Evolutionary conservation across 495 filamentous ascomycete genomes (phyloP).

Genomic region (Xylaria grammica): DNA sequence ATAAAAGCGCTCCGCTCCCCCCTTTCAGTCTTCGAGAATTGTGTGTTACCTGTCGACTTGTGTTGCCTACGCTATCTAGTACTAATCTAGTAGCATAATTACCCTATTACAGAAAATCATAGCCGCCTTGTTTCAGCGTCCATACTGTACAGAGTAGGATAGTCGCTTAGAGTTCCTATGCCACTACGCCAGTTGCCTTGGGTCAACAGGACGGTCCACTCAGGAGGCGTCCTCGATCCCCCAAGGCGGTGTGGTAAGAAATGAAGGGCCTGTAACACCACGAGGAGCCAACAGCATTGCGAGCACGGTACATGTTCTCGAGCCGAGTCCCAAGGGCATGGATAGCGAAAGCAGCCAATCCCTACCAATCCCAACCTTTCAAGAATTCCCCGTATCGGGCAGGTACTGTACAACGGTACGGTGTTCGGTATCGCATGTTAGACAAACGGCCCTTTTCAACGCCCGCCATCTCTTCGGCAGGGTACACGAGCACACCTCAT

Average conservation of each 20-base stretch:
- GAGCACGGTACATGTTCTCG: background rate
- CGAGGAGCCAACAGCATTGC: background rate
- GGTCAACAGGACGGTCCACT: background rate
- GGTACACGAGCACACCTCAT: background rate
- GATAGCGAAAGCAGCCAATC: background rate
- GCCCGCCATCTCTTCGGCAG: background rate
- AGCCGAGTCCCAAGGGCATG: background rate
- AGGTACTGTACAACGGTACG: background rate
- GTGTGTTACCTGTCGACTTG: slow-evolving; percentile 1
- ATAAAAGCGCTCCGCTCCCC: no score
- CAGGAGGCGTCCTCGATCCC: background rate
- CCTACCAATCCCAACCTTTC: background rate
- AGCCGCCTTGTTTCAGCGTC: background rate
- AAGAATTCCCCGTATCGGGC: no score
- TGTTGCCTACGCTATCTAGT: slow-evolving; percentile 5
- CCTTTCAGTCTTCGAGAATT: background rate
- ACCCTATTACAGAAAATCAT: background rate
- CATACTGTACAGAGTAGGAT: background rate
- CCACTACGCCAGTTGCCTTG: background rate
- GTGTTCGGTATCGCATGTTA: background rate
- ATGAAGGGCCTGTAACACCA: background rate
- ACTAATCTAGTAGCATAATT: background rate
- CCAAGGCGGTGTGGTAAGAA: background rate
- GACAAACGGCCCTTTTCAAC: background rate
- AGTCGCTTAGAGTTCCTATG: background rate